A percentile compares a stretch with the other conserved stretches of the same genome.
phyloP scores from a whole-genome alignment of 208 protist genomes.

The Leishmania martiniquensis region DNA sequence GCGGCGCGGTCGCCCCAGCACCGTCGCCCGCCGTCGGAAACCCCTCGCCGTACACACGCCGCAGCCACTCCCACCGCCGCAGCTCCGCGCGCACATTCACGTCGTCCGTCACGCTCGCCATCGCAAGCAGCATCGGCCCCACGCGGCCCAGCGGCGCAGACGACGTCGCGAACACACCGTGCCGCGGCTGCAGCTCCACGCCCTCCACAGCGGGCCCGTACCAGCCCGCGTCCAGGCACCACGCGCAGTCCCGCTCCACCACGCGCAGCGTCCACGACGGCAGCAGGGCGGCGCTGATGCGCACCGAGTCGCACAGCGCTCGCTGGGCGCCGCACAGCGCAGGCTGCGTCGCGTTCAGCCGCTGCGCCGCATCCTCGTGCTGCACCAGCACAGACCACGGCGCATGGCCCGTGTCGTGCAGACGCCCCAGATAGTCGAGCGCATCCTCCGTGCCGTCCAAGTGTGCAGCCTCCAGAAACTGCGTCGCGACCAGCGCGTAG shows the following conservation, averaged over 20 bases:
- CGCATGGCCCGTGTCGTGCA: neutral
- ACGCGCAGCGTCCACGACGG: conserved; percentile 10
- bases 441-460: neutral
- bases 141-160: conserved; percentile 17
- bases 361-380: neutral
- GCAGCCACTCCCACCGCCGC: conserved; percentile 16
- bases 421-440: neutral
- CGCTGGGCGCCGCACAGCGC: neutral
- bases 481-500: neutral
- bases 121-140: conserved; percentile 33
- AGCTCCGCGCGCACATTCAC: conserved; percentile 6
- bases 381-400: conserved; percentile 6
- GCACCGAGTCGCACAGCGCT: neutral
- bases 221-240: neutral
- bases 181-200: neutral
- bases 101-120: conserved; percentile 33
- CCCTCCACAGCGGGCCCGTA: neutral
- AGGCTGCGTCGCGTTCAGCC: neutral
- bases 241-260: neutral
- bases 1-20: neutral
- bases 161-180: conserved; percentile 12
- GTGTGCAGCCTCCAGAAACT: neutral
- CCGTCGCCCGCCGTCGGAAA: neutral
- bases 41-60: neutral
- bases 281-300: neutral